Percentiles rank a stretch among this genome's conserved stretches.
Conservation (phyloP, 495 filamentous ascomycete genomes). For the Lepidopterella palustris region DNA sequence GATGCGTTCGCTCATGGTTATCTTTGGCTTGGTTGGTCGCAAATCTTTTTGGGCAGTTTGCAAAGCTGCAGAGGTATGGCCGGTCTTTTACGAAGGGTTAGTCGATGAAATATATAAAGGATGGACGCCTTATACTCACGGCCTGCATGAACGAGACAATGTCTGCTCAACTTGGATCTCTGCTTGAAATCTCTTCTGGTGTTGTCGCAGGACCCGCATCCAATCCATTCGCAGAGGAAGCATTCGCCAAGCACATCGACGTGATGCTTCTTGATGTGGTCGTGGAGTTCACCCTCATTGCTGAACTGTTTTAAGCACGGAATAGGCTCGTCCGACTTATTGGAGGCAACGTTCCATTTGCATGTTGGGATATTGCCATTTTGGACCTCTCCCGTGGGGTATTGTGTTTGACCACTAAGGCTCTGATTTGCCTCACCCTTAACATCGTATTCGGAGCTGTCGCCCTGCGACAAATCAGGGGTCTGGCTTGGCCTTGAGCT, state of each 20-base stretch:
- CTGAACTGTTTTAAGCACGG: constrained; percentile 12
- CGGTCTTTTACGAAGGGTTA: constrained; percentile 3
- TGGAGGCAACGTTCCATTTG: constrained; percentile 18
- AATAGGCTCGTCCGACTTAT: not conserved
- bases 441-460: too few relatives aligned
- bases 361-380: constrained; percentile 11
- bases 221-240: constrained; percentile 24
- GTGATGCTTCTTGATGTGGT: constrained; percentile 23
- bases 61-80: constrained; percentile 19
- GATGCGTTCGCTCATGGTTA: constrained; percentile 29
- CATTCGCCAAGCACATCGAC: constrained; percentile 13
- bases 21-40: constrained; percentile 27
- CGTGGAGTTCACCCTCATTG: constrained; percentile 19
- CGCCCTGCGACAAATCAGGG: too few relatives aligned
- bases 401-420: too few relatives aligned
- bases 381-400: too few relatives aligned
- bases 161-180: constrained; percentile 22
- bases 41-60: constrained; percentile 24
- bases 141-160: constrained; percentile 23
- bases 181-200: constrained; percentile 24
- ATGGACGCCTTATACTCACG: not conserved
- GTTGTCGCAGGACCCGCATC: constrained; percentile 18
- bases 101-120: not conserved
- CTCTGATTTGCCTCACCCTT: too few relatives aligned
- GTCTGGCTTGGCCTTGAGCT: too few relatives aligned